Base-by-base conservation (phyloP, 352 stramenopile genomes). In the Phytopythium litorale region DNA sequence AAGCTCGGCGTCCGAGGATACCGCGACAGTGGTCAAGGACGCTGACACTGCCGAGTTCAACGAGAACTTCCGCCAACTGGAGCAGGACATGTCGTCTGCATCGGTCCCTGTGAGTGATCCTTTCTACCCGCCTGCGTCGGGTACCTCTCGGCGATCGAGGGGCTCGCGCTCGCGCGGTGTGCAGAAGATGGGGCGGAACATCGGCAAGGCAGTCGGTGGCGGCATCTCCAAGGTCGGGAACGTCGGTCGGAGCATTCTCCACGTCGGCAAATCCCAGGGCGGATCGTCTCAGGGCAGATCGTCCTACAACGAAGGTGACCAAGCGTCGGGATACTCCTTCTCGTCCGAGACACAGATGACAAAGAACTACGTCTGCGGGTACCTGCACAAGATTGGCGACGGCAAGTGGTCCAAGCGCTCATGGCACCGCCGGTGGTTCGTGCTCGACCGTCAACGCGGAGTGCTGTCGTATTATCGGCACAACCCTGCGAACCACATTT, bases 351-450 rank as follows among this genome's bases (percentile, higher is more conserved):
- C 76, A 8, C 84, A 88, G 57, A 83, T 81, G 53, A 93, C 79
- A 46, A 88, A 88, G 37, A 82, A 90, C 58, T 92, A 91, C 53
- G 83, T 92, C 9, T 91, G 83, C 28, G 86, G 86, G 2, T 94
- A 94, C 50, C 46, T 94, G 16, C 81, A 94, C 71, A 94, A 94
- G 65, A 83, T 94, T 33, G 92, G 84, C 55, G 86, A 94, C 60
- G 84, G 84, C 54, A 94, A 93, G 56, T 93, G 84, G 81, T 78
- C 81, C 0, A 88, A 94, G 59, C 78, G 84, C 0, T 88, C 82
- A 37, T 94, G 86, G 86, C 84, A 94, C 62, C 78, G 81, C n/a
- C 71, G 86, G 43, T 94, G 86, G 86, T 94, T 94, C 37, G 86
- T 94, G 25, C 72, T 94, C 13, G 86, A 94, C 56, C 70, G 84